Base-by-base conservation (phyloP, 345 rosid genomes). In the Eucalyptus brandiana region DNA sequence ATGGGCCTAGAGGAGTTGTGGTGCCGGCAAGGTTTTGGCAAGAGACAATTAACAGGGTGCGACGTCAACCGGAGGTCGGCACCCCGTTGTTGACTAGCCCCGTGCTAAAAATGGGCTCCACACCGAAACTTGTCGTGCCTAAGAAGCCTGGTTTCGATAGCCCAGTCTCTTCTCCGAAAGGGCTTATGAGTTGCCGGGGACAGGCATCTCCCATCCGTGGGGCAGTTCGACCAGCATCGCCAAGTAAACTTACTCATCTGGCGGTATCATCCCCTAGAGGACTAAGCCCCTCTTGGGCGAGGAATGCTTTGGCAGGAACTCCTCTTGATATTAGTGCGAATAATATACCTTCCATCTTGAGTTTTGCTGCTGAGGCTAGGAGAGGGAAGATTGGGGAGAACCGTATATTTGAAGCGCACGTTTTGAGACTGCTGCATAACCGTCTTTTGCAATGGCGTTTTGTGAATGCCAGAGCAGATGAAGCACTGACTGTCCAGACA, bases 401-500 rank as follows among this genome's bases (percentile, higher is more conserved):
- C 83, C 92, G 93, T 88, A 91, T 94, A 85, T 90, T 86, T 76
- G 96, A 98, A 91, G 96, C 95, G 88, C 99, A 97, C 90, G 56
- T 91, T 91, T 90, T 96, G 92, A 96, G 96, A 91, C 93, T 96
- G 72, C 91, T 96, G 37, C 93, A 97, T 89, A 98, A 96, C 92
- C 93, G 95, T 87, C 87, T 95, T 92, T 87, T 98, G 93, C 99
- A 98, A 23, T 97, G 97, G 98, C 95, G 97, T 81, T 96, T 95
- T 91, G 93, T 92, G 58, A 97, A 95, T 93, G 99, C 99, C 86
- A 93, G 97, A 91, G 95, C 95, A 85, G 96, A 95, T 90, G 90
- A 92, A 86, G 91, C 96, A 87, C 51, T 94, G 60, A 92, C 94
- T 51, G 90, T 91, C 50, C 99, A 95, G 90, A 95, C 90, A 86